Base-by-base conservation (phyloP, 192 early-diverging fungal genomes). In the Allomyces macrogynus region DNA sequence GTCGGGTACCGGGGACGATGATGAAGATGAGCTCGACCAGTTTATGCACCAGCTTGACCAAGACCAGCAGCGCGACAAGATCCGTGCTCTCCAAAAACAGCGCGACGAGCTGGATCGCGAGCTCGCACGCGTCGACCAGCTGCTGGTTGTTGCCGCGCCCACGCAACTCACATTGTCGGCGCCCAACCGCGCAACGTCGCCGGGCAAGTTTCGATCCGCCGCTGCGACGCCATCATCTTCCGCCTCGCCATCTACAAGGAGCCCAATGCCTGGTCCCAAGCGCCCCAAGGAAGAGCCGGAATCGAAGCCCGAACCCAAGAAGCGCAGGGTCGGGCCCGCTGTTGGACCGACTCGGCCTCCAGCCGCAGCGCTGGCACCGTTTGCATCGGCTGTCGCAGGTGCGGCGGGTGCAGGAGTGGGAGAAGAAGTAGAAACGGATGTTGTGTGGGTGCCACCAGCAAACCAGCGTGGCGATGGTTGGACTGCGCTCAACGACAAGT, bases 401-500 rank as follows among this genome's bases (percentile, higher is more conserved):
- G 16, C 16, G 12, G 5, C 12, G 12, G 12, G 16, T 4, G 49
- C 49, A 0, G 20, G 16, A 14, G 20, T 57, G 49, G 49, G 20
- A 8, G 61, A 57, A 16, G 44, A 27, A 9, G 18, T 2, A n/a
- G 66, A 66, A 18, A 24, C 54, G 14, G 66, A 67, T 24, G 54
- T 60, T 1, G 62, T 62, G 44, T 77, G 75, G 75, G 72, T 72
- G 61, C 71, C 75, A 11, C 75, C 75, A 1, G 24, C 62, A 20
- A 66, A 64, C 60, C 75, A 77, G 62, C 69, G 43, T 24, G 75
- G 75, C 43, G 75, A 76, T 12, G 75, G 75, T 1, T 64, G 67
- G 25, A 76, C 75, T 57, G 64, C 69, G 14, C 66, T 76, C 26
- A 76, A 76, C 44, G 75, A 72, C 24, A 76, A 74, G 27, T 68